phyloP scores from a whole-genome alignment of 805 yeast genomes.

The Nakazawaea wyomingensis region DNA sequence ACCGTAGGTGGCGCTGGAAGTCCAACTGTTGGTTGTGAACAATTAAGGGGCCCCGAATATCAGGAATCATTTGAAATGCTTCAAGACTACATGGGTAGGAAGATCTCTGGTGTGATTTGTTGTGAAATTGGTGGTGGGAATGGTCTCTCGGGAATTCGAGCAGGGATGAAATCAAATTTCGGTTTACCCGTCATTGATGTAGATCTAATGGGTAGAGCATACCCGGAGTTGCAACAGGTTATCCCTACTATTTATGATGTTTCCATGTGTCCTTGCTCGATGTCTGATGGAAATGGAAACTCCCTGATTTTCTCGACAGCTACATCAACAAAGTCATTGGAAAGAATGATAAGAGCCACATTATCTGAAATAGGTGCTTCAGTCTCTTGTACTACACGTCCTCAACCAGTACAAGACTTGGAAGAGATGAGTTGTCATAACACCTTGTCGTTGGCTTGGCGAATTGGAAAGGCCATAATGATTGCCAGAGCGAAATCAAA shows the following conservation, averaged over 20 bases:
- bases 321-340: constrained; percentile 28
- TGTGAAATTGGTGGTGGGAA: constrained; percentile 41
- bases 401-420: constrained; percentile 12
- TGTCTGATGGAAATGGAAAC: constrained; percentile 37
- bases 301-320: constrained; percentile 28
- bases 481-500: constrained; percentile 33
- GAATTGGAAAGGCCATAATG: constrained; percentile 40
- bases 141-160: constrained; percentile 25
- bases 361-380: constrained; percentile 37
- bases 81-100: constrained; percentile 23
- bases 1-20: constrained; percentile 31
- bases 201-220: constrained; percentile 46
- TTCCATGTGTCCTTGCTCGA: constrained; percentile 23
- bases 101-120: constrained; percentile 27
- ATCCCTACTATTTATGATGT: constrained; percentile 25
- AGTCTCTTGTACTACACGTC: constrained; percentile 9
- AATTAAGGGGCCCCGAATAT: constrained; percentile 35
- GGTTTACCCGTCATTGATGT: constrained; percentile 30
- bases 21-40: constrained; percentile 43
- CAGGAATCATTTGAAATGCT: constrained; percentile 25
- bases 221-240: constrained; percentile 39
- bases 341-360: constrained; percentile 35
- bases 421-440: constrained; percentile 19
- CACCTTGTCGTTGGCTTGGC: constrained; percentile 39
- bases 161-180: constrained; percentile 8